Base-by-base conservation (phyloP, 2,329 filamentous ascomycete species). In the Calonectria pseudoreteaudii region DNA sequence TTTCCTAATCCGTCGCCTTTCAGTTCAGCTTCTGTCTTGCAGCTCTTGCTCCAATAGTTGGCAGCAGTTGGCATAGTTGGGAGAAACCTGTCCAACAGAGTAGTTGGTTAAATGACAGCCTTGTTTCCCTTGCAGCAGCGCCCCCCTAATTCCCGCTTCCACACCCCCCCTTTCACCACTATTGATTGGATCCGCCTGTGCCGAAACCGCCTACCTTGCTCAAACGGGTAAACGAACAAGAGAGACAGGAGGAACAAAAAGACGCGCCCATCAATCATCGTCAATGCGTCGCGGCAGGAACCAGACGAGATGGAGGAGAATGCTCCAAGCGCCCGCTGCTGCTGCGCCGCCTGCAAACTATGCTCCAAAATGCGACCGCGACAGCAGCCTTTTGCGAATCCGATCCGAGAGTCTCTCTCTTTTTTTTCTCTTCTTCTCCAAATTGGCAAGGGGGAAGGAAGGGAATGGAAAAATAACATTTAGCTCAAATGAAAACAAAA, bases 171-270 rank as follows among this genome's bases (percentile, higher is more conserved):
- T 47, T 47, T 47, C n/a, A 23, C 20, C 44, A 26, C 56, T 60
- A 60, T 60, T 60, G 56, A 53, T 28, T 30, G 20, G 44, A 60
- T 60, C 56, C 56, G 56, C 56, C 20, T 60, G 31, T 60, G 34
- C 56, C 56, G 56, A 60, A 60, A 60, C n/a, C n/a, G 56, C 34
- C n/a, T 60, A 38, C 30, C 56, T 38, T 36, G 53, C 56, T 60
- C 13, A 34, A 60, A 60, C n/a, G 31, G 34, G 56, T 26, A 36
- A 60, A 36, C 31, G 56, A n/a, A 60, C 13, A 36, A 60, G 20
- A 34, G 30, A 34, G 41, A 44, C 41, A 47, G 9, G n/a, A 23
- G n/a, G n/a, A 23, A 47, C 20, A 23, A 47, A 23, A 47, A 23
- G 44, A 23, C 44, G 4, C 11, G 20, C 11, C n/a, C 16, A 47